These are phyloP conservation scores for Colletotrichum eremochloae DNA, from an alignment of 2,329 filamentous ascomycete genomes.

Conservation along the genomic window DNA sequence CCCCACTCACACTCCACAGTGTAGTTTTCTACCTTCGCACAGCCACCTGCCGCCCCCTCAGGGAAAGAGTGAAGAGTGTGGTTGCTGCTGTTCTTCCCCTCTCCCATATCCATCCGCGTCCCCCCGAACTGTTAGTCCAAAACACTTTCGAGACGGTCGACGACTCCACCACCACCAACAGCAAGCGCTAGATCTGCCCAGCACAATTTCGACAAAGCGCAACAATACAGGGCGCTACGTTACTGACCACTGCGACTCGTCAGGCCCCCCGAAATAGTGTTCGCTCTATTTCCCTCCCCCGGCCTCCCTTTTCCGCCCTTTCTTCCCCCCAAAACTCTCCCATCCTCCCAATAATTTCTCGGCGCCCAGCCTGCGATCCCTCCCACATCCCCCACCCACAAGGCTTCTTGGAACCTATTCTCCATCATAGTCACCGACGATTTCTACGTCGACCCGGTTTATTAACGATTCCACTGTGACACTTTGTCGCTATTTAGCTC, in stretches of 20 bases:
- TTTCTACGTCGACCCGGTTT: conserved; percentile 28
- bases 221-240: conserved; percentile 30
- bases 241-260: conserved; percentile 12
- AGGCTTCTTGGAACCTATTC: conserved; percentile 40
- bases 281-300: conserved; percentile 20
- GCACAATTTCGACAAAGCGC: conserved; percentile 36
- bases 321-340: conserved; percentile 19
- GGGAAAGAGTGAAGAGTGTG: not conserved
- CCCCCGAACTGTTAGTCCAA: conserved; percentile 42
- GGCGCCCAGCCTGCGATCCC: conserved; percentile 46
- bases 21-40: conserved; percentile 16
- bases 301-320: conserved; percentile 30
- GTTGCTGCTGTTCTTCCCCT: conserved; percentile 18
- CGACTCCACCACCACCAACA: conserved; percentile 36
- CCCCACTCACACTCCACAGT: conserved; percentile 1
- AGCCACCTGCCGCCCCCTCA: not conserved
- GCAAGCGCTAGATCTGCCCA: conserved; percentile 30
- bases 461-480: conserved; percentile 30
- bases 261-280: conserved; percentile 39
- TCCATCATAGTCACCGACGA: conserved; percentile 29
- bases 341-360: conserved; percentile 40
- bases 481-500: conserved; percentile 3
- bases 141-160: conserved; percentile 45
- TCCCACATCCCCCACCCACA: conserved; percentile 42
- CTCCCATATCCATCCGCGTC: conserved; percentile 42